These are phyloP conservation scores for Lactifluus hygrophoroides DNA, from an alignment of 768 basidiomycete genomes.

Conservation along the genomic window DNA sequence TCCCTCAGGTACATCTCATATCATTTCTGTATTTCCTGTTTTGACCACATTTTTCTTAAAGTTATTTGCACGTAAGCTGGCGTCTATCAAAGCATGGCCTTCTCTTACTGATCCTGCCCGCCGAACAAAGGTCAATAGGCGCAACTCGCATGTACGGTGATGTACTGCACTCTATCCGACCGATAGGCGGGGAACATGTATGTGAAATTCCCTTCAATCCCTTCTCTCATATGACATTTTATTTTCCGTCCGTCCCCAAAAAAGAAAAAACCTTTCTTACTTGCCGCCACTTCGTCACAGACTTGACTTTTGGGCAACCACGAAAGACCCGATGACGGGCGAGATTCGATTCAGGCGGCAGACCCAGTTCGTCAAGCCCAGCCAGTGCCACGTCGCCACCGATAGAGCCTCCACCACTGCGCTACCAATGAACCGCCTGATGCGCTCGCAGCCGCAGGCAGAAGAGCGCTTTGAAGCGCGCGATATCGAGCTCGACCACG, in stretches of 20 bases:
- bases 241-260: slow-evolving; percentile 3
- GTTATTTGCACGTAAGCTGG: too few species aligned
- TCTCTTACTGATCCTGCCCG: not conserved
- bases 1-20: too few species aligned
- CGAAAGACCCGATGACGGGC: slow-evolving; percentile 13
- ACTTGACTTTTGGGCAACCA: slow-evolving; percentile 19
- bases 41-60: too few species aligned
- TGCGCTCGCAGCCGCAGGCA: slow-evolving; percentile 1
- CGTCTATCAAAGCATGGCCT: not conserved
- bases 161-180: slow-evolving; percentile 18
- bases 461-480: slow-evolving; percentile 18
- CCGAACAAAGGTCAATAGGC: slow-evolving; percentile 14
- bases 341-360: slow-evolving; percentile 21
- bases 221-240: slow-evolving; percentile 3
- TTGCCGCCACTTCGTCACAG: too few species aligned
- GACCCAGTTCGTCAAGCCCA: slow-evolving; percentile 6
- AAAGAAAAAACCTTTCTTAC: not conserved
- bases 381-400: not conserved
- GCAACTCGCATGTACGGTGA: too few species aligned
- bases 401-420: slow-evolving; percentile 5
- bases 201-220: not conserved
- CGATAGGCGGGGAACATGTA: slow-evolving; percentile 14
- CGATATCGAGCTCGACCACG: slow-evolving; percentile 17
- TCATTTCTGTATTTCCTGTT: too few species aligned
- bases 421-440: slow-evolving; percentile 13